These are phyloP conservation scores for Termitomyces sp. DNA, from an alignment of 768 basidiomycete species.

Conservation along the genomic window DNA sequence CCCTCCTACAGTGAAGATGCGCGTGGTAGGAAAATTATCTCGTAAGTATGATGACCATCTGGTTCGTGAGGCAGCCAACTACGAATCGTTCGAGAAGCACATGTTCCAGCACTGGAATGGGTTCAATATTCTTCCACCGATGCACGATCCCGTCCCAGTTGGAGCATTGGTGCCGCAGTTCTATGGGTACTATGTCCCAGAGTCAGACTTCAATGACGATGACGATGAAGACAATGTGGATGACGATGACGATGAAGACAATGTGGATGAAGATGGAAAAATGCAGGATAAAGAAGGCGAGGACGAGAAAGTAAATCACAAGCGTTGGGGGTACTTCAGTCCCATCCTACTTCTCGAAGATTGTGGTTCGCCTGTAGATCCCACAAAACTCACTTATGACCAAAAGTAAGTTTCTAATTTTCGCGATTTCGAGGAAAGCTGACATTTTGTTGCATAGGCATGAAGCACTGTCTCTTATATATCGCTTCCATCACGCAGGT, in stretches of 20 bases:
- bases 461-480: conserved; percentile 35
- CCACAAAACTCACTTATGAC: conserved; percentile 24
- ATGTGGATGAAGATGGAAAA: neutral
- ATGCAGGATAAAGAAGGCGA: neutral
- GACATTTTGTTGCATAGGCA: conserved; percentile 16
- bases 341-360: conserved; percentile 39
- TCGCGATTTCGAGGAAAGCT: neutral
- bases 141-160: conserved; percentile 39
- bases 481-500: conserved; percentile 28
- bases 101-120: conserved; percentile 48
- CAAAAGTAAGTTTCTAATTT: conserved; percentile 23
- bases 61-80: conserved; percentile 34
- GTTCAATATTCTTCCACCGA: conserved; percentile 34
- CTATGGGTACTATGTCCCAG: conserved; percentile 50
- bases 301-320: neutral
- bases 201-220: neutral
- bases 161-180: conserved; percentile 55
- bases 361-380: conserved; percentile 27
- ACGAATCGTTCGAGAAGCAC: conserved; percentile 37
- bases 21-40: conserved; percentile 42
- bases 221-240: too few relatives aligned
- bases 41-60: conserved; percentile 31
- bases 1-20: conserved; percentile 31
- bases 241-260: too few relatives aligned
- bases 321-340: conserved; percentile 22